Conservation (phyloP, 2,329 filamentous ascomycete species). For the Tolypocladium album region DNA sequence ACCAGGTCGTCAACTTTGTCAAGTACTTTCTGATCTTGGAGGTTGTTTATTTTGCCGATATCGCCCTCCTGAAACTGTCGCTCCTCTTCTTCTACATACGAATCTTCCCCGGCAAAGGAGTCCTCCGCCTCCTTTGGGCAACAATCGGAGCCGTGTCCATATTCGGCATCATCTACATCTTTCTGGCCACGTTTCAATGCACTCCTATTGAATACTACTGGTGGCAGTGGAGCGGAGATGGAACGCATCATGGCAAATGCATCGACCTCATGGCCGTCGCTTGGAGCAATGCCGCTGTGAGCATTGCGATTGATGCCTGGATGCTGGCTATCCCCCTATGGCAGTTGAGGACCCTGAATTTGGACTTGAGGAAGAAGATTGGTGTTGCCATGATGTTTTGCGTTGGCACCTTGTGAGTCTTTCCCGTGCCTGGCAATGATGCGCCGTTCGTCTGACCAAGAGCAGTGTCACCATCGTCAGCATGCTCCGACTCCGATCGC, state of each 20-base stretch:
- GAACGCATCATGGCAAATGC: conserved; percentile 30
- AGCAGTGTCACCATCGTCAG: conserved; percentile 25
- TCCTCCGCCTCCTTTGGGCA: conserved; percentile 29
- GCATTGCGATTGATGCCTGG: conserved; percentile 40
- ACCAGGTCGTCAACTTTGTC: conserved; percentile 31
- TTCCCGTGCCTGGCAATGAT: neutral
- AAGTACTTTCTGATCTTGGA: conserved; percentile 32
- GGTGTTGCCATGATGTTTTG: conserved; percentile 40
- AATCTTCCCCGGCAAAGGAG: conserved; percentile 33
- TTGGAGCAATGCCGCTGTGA: conserved; percentile 41
- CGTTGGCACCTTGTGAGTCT: conserved; percentile 32
- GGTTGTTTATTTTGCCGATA: conserved; percentile 32
- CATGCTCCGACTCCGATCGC: conserved; percentile 22
- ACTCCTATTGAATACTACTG: conserved; percentile 40
- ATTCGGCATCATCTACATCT: conserved; percentile 29
- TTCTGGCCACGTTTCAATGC: conserved; percentile 39
- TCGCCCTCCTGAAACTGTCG: conserved; percentile 37
- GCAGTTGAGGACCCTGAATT: conserved; percentile 28
- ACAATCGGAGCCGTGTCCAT: conserved; percentile 27
- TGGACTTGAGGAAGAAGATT: conserved; percentile 37
- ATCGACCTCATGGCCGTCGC: conserved; percentile 35
- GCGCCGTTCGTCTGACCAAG: too few relatives aligned
- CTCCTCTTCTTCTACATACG: conserved; percentile 44
- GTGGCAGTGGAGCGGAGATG: conserved; percentile 38
- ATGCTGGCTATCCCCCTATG: conserved; percentile 40